Conservation (phyloP, 106 monocot genomes). For the Phalaenopsis equestris region DNA sequence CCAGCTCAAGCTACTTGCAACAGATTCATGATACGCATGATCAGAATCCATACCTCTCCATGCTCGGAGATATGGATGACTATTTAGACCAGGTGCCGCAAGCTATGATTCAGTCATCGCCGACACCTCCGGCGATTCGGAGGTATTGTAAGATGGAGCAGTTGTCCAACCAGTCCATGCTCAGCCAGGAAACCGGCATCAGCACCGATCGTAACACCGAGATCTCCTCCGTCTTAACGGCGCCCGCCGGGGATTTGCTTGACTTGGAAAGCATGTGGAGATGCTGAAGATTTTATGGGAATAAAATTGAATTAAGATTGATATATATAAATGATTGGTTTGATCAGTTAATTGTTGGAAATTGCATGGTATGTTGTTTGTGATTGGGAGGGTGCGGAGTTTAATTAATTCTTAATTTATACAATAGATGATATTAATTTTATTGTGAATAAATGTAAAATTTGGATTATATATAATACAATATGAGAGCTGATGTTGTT, state of each 20-base stretch:
- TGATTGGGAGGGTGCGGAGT: neutral
- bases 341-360: neutral
- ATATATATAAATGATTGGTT: no score
- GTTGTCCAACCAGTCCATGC: slow-evolving; percentile 38
- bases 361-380: neutral
- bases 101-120: no score
- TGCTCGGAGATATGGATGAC: no score
- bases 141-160: slow-evolving; percentile 58
- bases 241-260: neutral
- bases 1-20: neutral
- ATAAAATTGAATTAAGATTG: neutral
- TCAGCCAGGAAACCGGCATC: slow-evolving; percentile 63
- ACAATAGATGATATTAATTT: neutral
- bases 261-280: slow-evolving; percentile 6
- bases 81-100: neutral
- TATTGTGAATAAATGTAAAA: neutral
- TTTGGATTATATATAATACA: neutral
- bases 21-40: neutral
- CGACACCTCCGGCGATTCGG: neutral
- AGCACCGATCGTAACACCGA: slow-evolving; percentile 36
- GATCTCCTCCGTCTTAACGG: slow-evolving; percentile 40
- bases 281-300: neutral
- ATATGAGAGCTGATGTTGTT: neutral
- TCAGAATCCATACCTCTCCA: neutral
- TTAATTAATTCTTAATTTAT: neutral